Conservation (phyloP, 2,329 filamentous ascomycete species). For the Claviceps cyperi region DNA sequence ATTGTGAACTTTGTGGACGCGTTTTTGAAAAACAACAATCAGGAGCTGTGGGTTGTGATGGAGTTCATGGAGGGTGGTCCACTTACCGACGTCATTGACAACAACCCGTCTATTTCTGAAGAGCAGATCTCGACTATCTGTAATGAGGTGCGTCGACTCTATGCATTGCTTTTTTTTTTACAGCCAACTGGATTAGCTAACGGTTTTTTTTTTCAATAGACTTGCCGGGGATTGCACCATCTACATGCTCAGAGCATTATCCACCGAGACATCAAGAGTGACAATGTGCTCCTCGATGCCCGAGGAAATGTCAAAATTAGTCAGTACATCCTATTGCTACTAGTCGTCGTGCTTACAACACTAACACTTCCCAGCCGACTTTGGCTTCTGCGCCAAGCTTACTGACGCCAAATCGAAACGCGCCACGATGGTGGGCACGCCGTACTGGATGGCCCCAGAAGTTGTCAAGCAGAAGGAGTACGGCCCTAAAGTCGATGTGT, state of each 20-base stretch:
- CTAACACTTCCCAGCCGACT: constrained; percentile 60
- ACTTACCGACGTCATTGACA: constrained; percentile 96
- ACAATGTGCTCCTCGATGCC: constrained; percentile 90
- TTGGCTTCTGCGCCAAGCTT: constrained; percentile 97
- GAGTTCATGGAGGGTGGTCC: constrained; percentile 99
- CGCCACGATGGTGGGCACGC: constrained; percentile 96
- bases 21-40: constrained; percentile 85
- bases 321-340: constrained; percentile 34
- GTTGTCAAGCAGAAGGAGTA: constrained; percentile 99
- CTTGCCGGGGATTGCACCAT: constrained; percentile 87
- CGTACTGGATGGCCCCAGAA: constrained; percentile 99
- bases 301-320: constrained; percentile 96
- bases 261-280: constrained; percentile 97
- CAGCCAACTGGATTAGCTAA: background rate
- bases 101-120: constrained; percentile 85
- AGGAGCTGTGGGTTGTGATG: constrained; percentile 99
- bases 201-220: constrained; percentile 36
- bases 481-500: constrained; percentile 95
- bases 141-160: constrained; percentile 58
- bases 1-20: constrained; percentile 98
- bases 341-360: background rate
- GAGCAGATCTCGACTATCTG: constrained; percentile 98
- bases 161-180: background rate
- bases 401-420: constrained; percentile 95
- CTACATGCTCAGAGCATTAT: constrained; percentile 95